Evolutionary conservation across 2,329 filamentous ascomycete species (phyloP).

Genomic region (Colletotrichum magnum): DNA sequence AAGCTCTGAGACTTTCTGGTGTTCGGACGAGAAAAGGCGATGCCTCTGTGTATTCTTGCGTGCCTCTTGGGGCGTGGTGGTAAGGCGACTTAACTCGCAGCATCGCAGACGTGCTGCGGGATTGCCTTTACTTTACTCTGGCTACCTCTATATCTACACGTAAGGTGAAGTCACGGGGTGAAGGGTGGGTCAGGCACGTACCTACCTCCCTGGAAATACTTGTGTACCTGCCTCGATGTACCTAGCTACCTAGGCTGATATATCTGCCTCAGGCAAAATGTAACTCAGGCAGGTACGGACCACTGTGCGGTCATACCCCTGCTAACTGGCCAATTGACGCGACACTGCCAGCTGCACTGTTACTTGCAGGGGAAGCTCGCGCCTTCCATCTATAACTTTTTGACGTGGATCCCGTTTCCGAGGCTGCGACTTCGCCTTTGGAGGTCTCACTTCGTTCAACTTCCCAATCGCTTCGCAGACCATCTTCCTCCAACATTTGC

Average conservation of each 20-base stretch:
- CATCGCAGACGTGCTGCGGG: background rate
- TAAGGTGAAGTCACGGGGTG: too few relatives aligned
- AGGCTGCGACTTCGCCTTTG: constrained; percentile 16
- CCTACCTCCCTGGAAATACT: too few relatives aligned
- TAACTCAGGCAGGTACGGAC: background rate
- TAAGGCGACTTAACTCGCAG: background rate
- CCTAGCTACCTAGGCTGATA: background rate
- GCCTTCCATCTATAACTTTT: constrained; percentile 35
- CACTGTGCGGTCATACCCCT: background rate
- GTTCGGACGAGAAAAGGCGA: constrained; percentile 7
- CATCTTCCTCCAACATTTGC: background rate
- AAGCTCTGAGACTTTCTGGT: background rate
- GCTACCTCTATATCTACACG: too few relatives aligned
- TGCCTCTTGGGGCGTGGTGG: background rate
- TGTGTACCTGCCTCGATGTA: too few relatives aligned
- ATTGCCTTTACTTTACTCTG: too few relatives aligned
- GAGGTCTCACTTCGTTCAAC: constrained; percentile 1
- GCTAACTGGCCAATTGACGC: constrained; percentile 10
- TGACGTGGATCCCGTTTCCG: constrained; percentile 27
- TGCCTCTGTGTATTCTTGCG: background rate
- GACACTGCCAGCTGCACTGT: constrained; percentile 10
- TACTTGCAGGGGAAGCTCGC: constrained; percentile 40
- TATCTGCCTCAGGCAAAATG: constrained; percentile 41
- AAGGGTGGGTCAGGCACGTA: too few relatives aligned
- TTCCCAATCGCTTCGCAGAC: background rate